Conservation (phyloP, 148 eudicot genomes). For the Vaccinium corymbosum region DNA sequence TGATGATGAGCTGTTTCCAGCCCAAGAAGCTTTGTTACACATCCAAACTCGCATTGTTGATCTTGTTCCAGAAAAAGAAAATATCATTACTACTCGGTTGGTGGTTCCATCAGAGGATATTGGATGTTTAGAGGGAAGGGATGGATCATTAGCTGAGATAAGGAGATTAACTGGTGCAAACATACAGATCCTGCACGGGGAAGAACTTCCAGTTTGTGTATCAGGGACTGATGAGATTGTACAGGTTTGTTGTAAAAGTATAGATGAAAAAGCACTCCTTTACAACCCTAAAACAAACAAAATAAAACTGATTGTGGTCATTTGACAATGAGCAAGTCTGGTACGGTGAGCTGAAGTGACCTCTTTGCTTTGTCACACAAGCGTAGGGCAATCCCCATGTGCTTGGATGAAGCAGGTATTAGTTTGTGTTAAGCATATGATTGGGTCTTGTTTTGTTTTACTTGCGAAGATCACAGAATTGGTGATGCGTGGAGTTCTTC, state of each 20-base stretch:
- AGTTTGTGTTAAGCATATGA: neutral
- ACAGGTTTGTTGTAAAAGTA: conserved; percentile 48
- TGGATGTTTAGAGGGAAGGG: conserved; percentile 59
- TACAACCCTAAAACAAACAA: neutral
- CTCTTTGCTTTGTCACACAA: neutral
- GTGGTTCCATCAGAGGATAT: conserved; percentile 64
- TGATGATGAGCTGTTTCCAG: conserved; percentile 94
- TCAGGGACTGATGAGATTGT: conserved; percentile 61
- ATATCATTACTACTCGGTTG: conserved; percentile 78
- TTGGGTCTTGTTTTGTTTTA: neutral
- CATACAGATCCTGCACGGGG: conserved; percentile 69
- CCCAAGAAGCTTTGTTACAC: conserved; percentile 97
- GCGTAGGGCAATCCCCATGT: neutral
- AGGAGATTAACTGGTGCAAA: conserved; percentile 70
- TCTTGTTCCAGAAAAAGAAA: conserved; percentile 77
- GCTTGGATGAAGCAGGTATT: neutral
- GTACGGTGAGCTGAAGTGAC: neutral
- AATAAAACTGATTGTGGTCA: neutral
- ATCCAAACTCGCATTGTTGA: conserved; percentile 90
- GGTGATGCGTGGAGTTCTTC: too few species aligned
- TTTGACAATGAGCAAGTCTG: neutral
- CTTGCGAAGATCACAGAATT: too few species aligned
- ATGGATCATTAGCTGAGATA: conserved; percentile 56
- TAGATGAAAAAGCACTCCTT: neutral
- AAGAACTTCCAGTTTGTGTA: conserved; percentile 62